Percentiles rank a stretch among this genome's conserved stretches.
Evolutionary conservation across 805 yeast genomes (phyloP).

Genomic region (Wickerhamomyces hampshirensis): DNA sequence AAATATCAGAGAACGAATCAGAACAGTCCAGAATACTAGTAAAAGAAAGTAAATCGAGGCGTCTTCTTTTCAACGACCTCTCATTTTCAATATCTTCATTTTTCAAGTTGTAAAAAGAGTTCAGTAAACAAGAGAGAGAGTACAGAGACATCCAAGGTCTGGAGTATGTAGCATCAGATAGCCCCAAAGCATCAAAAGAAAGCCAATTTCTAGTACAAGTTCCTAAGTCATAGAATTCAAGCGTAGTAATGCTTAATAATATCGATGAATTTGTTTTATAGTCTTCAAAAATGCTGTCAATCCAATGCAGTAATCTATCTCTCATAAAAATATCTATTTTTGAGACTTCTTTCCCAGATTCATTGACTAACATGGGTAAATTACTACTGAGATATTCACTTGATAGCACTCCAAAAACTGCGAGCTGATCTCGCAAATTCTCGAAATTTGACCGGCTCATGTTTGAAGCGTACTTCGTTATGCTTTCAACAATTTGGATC

Average conservation of each 20-base stretch:
- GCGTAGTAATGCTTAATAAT: slow-evolving; percentile 6
- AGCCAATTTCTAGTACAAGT: slow-evolving; percentile 10
- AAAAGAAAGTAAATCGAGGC: slow-evolving; percentile 23
- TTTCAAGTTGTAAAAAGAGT: slow-evolving; percentile 8
- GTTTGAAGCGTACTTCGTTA: slow-evolving; percentile 31
- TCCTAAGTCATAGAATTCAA: slow-evolving; percentile 10
- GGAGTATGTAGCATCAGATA: slow-evolving; percentile 4
- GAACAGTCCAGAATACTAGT: slow-evolving; percentile 19
- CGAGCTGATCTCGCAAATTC: slow-evolving; percentile 37
- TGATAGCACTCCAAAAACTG: slow-evolving; percentile 41
- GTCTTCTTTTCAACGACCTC: slow-evolving; percentile 26
- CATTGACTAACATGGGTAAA: slow-evolving; percentile 20
- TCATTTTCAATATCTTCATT: not conserved
- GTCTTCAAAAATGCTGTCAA: slow-evolving; percentile 8
- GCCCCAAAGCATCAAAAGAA: slow-evolving; percentile 23
- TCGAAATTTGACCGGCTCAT: slow-evolving; percentile 39
- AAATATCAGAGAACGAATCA: slow-evolving; percentile 26
- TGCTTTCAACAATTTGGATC: slow-evolving; percentile 33
- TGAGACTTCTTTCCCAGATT: slow-evolving; percentile 6
- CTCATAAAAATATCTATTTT: slow-evolving; percentile 5
- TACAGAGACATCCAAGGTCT: slow-evolving; percentile 38
- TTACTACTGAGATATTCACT: slow-evolving; percentile 33
- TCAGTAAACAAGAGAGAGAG: slow-evolving; percentile 31
- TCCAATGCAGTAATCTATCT: slow-evolving; percentile 13
- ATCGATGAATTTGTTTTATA: slow-evolving; percentile 1